A percentile compares a stretch with the other conserved stretches of the same genome.
phyloP scores from a whole-genome alignment of 805 yeast genomes.

The Ogataea siamensis region DNA sequence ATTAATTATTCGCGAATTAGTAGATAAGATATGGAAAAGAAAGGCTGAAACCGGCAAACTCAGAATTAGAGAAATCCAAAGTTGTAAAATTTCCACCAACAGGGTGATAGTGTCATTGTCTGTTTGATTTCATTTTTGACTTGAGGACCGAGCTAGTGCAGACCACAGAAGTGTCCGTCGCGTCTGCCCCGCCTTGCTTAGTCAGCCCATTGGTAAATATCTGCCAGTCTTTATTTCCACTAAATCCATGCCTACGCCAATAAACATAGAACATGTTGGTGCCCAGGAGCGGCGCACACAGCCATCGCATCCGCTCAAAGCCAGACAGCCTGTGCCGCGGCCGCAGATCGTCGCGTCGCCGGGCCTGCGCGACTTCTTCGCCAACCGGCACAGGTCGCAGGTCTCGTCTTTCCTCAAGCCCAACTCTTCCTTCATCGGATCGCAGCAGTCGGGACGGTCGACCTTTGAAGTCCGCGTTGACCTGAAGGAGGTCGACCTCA shows the following conservation, averaged over 20 bases:
- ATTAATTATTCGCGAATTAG: conserved; percentile 3
- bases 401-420: conserved; percentile 52
- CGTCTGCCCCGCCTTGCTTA: background rate
- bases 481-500: conserved; percentile 65
- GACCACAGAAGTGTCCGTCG: too few species aligned
- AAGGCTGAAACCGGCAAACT: background rate
- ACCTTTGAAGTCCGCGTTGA: conserved; percentile 69
- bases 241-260: conserved; percentile 14
- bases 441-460: conserved; percentile 66
- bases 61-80: too few species aligned
- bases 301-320: conserved; percentile 1
- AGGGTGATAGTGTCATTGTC: too few species aligned
- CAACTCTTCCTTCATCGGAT: conserved; percentile 60
- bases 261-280: conserved; percentile 1
- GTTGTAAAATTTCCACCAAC: too few species aligned
- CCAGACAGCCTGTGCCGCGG: conserved; percentile 1
- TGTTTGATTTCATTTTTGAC: background rate
- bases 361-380: conserved; percentile 21
- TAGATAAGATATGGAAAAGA: conserved; percentile 7
- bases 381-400: conserved; percentile 11
- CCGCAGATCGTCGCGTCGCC: conserved; percentile 6
- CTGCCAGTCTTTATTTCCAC: conserved; percentile 5
- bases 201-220: background rate
- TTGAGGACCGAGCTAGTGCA: too few species aligned
- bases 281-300: background rate